These are phyloP conservation scores for Metschnikowia reukaufii DNA, from an alignment of 805 yeast species.

Conservation along the genomic window DNA sequence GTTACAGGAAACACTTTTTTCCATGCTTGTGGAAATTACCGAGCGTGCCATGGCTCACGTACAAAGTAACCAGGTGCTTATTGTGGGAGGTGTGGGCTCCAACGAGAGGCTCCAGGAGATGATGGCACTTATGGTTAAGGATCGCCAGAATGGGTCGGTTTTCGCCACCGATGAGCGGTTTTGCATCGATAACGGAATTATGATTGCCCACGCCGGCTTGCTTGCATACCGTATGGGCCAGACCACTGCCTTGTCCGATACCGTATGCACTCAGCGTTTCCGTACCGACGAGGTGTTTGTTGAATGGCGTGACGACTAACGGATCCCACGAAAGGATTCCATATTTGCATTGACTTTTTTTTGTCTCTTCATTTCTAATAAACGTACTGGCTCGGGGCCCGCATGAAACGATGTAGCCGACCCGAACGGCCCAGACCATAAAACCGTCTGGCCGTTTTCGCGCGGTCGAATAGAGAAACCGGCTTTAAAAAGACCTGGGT, in stretches of 20 bases:
- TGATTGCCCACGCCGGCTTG: slow-evolving; percentile 98
- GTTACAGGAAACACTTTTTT: slow-evolving; percentile 86
- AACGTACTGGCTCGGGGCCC: neutral
- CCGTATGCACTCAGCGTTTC: slow-evolving; percentile 90
- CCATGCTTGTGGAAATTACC: slow-evolving; percentile 97
- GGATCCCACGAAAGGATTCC: neutral
- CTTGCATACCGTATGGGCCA: slow-evolving; percentile 82
- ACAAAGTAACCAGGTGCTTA: slow-evolving; percentile 79
- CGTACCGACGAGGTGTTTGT: slow-evolving; percentile 93
- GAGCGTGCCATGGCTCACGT: slow-evolving; percentile 99
- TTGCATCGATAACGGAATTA: slow-evolving; percentile 96
- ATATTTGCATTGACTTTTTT: neutral
- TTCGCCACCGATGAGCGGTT: slow-evolving; percentile 96
- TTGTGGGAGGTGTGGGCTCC: slow-evolving; percentile 99
- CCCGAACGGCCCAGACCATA: slow-evolving; percentile 8
- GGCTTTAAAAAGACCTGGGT: slow-evolving; percentile 15
- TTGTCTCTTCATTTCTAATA: neutral
- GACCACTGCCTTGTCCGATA: slow-evolving; percentile 55
- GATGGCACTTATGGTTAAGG: slow-evolving; percentile 95
- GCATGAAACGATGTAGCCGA: slow-evolving; percentile 9
- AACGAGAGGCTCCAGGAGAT: slow-evolving; percentile 87
- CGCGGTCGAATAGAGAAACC: slow-evolving; percentile 17
- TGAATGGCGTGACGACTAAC: slow-evolving; percentile 76
- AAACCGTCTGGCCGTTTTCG: slow-evolving; percentile 9
- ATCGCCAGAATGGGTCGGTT: slow-evolving; percentile 77